Conservation (phyloP, 306 rosid species). For the Trifolium pratense region DNA sequence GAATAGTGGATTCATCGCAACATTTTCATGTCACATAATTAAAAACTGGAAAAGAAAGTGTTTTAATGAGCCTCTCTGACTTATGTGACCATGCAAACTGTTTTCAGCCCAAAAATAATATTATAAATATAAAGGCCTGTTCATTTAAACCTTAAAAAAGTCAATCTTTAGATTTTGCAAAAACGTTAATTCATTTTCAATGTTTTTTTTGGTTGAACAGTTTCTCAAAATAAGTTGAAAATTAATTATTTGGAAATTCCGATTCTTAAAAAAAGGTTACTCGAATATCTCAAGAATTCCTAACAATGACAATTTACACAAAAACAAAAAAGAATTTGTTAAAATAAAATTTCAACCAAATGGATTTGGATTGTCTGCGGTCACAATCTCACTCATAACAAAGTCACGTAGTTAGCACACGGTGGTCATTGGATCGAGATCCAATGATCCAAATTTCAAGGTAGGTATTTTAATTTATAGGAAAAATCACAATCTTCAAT, state of each 20-base stretch:
- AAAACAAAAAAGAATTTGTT: background rate
- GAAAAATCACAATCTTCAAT: background rate
- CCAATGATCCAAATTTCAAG: background rate
- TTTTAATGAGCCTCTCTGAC: background rate
- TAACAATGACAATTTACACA: background rate
- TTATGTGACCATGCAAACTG: slow-evolving; percentile 4
- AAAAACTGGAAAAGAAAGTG: background rate
- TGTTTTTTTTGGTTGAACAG: background rate
- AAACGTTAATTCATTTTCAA: background rate
- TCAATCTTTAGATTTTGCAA: background rate
- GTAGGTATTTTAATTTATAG: too few relatives aligned
- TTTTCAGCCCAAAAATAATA: background rate
- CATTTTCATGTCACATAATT: background rate
- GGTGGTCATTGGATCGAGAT: background rate
- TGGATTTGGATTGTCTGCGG: background rate
- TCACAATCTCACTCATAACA: background rate
- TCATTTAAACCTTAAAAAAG: too few relatives aligned
- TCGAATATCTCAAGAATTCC: background rate
- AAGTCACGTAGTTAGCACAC: background rate
- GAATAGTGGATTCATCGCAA: too few relatives aligned
- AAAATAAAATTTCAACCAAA: background rate
- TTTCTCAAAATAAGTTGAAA: background rate
- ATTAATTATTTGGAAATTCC: background rate
- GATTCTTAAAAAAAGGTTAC: background rate
- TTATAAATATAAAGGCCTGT: background rate